Percentiles rank a stretch among this genome's conserved stretches.
Conservation (phyloP, 192 early-diverging fungal species). For the Podila epigama region DNA sequence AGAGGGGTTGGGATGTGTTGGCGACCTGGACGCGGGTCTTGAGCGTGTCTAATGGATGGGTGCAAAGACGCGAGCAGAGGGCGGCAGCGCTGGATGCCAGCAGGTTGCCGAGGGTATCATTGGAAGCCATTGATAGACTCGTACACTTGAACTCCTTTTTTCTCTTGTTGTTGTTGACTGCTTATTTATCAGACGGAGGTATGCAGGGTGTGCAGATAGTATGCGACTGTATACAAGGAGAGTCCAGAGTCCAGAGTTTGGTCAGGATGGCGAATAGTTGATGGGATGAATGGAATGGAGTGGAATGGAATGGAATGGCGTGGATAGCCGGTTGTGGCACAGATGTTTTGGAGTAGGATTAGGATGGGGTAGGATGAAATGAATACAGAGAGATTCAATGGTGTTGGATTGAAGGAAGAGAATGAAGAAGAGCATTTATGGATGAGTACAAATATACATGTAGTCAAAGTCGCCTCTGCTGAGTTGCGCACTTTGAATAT, state of each 20-base stretch:
- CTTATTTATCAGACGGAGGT: slow-evolving; percentile 15
- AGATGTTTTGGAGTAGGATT: too few species aligned
- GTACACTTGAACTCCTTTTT: neutral
- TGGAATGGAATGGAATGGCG: neutral
- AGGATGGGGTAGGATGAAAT: too few species aligned
- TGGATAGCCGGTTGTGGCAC: too few species aligned
- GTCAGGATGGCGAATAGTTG: neutral
- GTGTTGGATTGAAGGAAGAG: too few species aligned
- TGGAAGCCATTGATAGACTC: neutral
- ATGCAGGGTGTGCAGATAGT: too few species aligned
- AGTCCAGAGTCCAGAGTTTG: too few species aligned
- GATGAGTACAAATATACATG: too few species aligned
- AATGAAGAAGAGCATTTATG: too few species aligned
- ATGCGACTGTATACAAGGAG: too few species aligned
- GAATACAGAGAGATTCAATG: too few species aligned
- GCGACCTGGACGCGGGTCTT: slow-evolving; percentile 72
- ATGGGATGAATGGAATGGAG: neutral
- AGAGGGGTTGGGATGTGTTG: slow-evolving; percentile 15
- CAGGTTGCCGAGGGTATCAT: slow-evolving; percentile 36
- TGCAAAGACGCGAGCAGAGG: slow-evolving; percentile 61
- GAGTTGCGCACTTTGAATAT: too few species aligned
- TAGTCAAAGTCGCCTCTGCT: too few species aligned
- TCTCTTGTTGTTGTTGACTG: slow-evolving; percentile 27
- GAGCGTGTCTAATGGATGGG: slow-evolving; percentile 83
- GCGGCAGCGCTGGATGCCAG: slow-evolving; percentile 65